A percentile compares a stretch with the other conserved stretches of the same genome.
These are phyloP conservation scores for Fraxinus pennsylvanica DNA, from an alignment of 257 asterid genomes.

Conservation along the genomic window DNA sequence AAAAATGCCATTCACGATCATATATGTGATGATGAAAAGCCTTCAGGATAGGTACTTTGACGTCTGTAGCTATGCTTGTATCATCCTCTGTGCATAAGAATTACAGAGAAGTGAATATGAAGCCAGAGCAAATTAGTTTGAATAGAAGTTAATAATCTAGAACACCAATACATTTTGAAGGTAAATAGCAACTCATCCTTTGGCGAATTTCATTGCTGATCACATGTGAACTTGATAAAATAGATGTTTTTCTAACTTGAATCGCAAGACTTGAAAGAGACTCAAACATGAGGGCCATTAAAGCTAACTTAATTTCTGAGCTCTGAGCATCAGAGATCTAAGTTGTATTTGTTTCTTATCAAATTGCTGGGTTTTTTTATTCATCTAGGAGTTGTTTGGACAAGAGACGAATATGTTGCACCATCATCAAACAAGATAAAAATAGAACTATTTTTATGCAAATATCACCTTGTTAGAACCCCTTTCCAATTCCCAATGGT, in stretches of 20 bases:
- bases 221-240: background rate
- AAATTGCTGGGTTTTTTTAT: background rate
- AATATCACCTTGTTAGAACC: background rate
- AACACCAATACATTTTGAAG: background rate
- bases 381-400: background rate
- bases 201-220: background rate
- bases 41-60: conserved; percentile 83
- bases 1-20: conserved; percentile 84
- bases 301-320: background rate
- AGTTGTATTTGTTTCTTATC: background rate
- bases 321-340: background rate
- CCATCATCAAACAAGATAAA: background rate
- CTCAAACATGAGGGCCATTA: background rate
- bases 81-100: conserved; percentile 84
- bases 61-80: conserved; percentile 79
- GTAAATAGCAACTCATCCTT: background rate
- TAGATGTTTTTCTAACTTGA: background rate
- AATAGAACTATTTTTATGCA: background rate
- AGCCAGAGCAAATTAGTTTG: conserved; percentile 13
- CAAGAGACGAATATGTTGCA: background rate
- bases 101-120: conserved; percentile 18
- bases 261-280: background rate
- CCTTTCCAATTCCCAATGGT: background rate
- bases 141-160: background rate
- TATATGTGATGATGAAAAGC: conserved; percentile 80